Evolutionary conservation across 371 early-diverging fungal species (phyloP).

Genomic region (Scutellospora calospora): DNA sequence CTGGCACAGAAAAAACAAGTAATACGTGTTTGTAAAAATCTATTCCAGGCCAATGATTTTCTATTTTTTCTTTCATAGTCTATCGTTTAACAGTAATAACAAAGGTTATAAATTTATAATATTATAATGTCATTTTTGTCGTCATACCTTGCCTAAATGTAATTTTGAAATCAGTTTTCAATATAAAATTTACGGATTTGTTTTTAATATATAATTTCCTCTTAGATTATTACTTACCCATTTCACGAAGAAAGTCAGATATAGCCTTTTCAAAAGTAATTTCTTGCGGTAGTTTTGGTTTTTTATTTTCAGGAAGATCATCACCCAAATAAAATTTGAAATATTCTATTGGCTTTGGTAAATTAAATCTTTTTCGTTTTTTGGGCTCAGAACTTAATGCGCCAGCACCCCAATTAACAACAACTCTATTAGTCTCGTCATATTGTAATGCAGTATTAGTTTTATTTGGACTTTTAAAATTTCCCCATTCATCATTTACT

Average conservation of each 20-base stretch:
- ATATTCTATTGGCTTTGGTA: background rate
- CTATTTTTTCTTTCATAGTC: background rate
- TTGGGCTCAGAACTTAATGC: too few relatives aligned
- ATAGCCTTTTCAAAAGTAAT: background rate
- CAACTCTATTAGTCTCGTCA: background rate
- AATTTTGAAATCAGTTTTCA: background rate
- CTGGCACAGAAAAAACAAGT: slow-evolving; percentile 57
- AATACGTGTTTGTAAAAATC: background rate
- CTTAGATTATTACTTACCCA: background rate
- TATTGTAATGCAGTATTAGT: background rate
- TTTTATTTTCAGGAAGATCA: background rate
- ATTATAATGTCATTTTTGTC: background rate
- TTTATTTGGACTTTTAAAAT: background rate
- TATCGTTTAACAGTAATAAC: background rate
- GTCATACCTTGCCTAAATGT: slow-evolving; percentile 9
- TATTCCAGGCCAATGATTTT: background rate
- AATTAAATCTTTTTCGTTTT: slow-evolving; percentile 4
- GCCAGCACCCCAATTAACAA: background rate
- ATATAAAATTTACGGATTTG: too few relatives aligned
- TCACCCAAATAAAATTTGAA: slow-evolving; percentile 40
- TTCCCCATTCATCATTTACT: background rate
- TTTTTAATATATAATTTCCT: too few relatives aligned
- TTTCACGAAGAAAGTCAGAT: slow-evolving; percentile 23
- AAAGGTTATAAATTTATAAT: background rate
- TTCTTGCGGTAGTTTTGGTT: background rate